Evolutionary conservation across 1,284 basidiomycete genomes (phyloP).

Genomic region (Rhizopogon parksii): DNA sequence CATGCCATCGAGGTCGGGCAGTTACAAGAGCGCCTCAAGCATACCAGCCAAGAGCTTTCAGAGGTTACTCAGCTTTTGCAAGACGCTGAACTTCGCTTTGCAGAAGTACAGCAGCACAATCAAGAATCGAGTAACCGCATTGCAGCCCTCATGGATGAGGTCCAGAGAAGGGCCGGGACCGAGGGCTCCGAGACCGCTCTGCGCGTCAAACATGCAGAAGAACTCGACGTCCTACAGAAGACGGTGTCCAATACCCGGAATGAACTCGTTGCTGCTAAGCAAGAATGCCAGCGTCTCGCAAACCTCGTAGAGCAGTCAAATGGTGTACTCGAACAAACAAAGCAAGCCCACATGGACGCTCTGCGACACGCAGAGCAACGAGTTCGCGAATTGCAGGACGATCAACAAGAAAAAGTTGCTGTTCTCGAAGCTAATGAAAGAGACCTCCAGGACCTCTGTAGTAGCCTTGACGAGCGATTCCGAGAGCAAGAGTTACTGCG

Average conservation of each 20-base stretch:
- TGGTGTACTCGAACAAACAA: constrained; percentile 17
- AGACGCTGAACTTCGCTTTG: constrained; percentile 13
- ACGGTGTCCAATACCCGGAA: constrained; percentile 15
- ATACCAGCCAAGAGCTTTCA: constrained; percentile 17
- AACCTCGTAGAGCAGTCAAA: constrained; percentile 20
- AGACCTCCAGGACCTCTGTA: constrained; percentile 17
- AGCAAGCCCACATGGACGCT: constrained; percentile 15
- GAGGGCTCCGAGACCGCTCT: not conserved
- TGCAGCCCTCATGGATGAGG: not conserved
- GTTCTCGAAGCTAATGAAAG: constrained; percentile 15
- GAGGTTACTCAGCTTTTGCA: constrained; percentile 13
- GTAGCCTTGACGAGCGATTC: constrained; percentile 21
- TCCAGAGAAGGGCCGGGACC: not conserved
- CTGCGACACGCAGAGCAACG: constrained; percentile 16
- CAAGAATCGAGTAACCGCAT: constrained; percentile 18
- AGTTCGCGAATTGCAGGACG: constrained; percentile 17
- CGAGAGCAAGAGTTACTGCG: constrained; percentile 20
- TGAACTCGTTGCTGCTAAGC: constrained; percentile 16
- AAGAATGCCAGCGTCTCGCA: constrained; percentile 15
- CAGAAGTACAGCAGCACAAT: constrained; percentile 11
- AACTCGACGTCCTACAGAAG: constrained; percentile 12
- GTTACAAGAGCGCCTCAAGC: constrained; percentile 18
- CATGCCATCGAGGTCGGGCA: constrained; percentile 23
- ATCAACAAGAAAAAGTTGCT: constrained; percentile 15
- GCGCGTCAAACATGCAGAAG: constrained; percentile 9